Percentiles rank a stretch among this genome's conserved stretches.
Conservation (phyloP, 164 flowering plant genomes). For the Chimonanthus salicifolius region DNA sequence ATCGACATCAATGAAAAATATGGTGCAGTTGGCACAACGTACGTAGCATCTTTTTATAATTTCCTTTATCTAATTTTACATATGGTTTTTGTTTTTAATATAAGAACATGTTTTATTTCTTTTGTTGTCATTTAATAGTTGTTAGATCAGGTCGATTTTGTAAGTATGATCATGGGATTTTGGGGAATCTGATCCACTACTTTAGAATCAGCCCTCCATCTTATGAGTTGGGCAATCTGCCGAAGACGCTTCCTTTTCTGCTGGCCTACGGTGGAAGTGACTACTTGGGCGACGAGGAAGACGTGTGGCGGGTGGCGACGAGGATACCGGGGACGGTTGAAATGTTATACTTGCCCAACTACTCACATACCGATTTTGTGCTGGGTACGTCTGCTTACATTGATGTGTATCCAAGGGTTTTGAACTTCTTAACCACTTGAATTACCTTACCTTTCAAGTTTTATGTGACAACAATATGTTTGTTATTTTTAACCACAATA, state of each 20-base stretch:
- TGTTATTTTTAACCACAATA: no score
- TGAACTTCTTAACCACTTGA: conserved; percentile 3
- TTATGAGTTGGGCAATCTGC: conserved; percentile 4
- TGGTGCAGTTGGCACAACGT: conserved; percentile 15
- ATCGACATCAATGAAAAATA: conserved; percentile 13
- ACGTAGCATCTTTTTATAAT: background rate
- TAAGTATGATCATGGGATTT: conserved; percentile 6
- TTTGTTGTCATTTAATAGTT: background rate
- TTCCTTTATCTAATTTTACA: background rate
- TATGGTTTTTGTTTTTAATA: background rate
- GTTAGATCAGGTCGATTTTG: conserved; percentile 13
- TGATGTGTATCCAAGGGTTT: conserved; percentile 10
- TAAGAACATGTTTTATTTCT: no score
- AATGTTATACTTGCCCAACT: conserved; percentile 6
- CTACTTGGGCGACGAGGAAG: conserved; percentile 10
- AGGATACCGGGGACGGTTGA: conserved; percentile 10
- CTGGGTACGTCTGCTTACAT: conserved; percentile 5
- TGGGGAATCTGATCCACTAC: conserved; percentile 10
- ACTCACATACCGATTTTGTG: conserved; percentile 12
- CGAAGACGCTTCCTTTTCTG: conserved; percentile 8
- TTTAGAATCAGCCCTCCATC: conserved; percentile 10
- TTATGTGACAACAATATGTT: no score
- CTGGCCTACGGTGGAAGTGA: conserved; percentile 14
- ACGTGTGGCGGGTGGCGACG: conserved; percentile 6
- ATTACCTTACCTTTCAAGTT: no score